phyloP scores from a whole-genome alignment of 768 basidiomycete genomes.

The Mycena polygramma region DNA sequence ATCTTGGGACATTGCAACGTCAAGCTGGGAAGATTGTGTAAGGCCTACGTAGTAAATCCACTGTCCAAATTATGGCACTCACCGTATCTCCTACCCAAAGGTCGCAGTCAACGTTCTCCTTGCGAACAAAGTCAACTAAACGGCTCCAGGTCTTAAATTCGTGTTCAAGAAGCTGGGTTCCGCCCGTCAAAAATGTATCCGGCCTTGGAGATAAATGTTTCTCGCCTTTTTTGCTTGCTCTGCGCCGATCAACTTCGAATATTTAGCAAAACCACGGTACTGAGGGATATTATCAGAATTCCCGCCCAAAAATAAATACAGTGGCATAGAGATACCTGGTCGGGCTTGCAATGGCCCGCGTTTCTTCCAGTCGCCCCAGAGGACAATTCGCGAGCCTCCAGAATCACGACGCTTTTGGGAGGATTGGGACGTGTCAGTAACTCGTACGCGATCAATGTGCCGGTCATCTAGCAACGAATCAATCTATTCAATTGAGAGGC shows the following conservation, averaged over 20 bases:
- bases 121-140: constrained; percentile 31
- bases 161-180: constrained; percentile 33
- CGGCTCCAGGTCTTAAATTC: constrained; percentile 36
- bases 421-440: constrained; percentile 35
- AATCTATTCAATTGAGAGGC: background rate
- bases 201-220: background rate
- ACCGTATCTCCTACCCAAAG: constrained; percentile 43
- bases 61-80: background rate
- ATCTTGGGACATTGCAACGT: constrained; percentile 36
- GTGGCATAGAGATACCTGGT: constrained; percentile 42
- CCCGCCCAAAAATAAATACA: background rate
- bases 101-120: constrained; percentile 40
- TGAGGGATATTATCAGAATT: background rate
- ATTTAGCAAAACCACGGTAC: constrained; percentile 58
- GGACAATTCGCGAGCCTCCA: constrained; percentile 73
- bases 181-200: background rate
- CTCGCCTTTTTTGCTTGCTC: constrained; percentile 34
- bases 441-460: constrained; percentile 39
- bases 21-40: constrained; percentile 13
- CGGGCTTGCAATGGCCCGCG: constrained; percentile 65
- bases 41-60: background rate
- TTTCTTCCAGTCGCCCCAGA: constrained; percentile 69
- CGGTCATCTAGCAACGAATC: constrained; percentile 37
- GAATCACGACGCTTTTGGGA: constrained; percentile 58
- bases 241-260: constrained; percentile 54